These are phyloP conservation scores for Citropsis articulata DNA, from an alignment of 345 rosid genomes.

Conservation along the genomic window DNA sequence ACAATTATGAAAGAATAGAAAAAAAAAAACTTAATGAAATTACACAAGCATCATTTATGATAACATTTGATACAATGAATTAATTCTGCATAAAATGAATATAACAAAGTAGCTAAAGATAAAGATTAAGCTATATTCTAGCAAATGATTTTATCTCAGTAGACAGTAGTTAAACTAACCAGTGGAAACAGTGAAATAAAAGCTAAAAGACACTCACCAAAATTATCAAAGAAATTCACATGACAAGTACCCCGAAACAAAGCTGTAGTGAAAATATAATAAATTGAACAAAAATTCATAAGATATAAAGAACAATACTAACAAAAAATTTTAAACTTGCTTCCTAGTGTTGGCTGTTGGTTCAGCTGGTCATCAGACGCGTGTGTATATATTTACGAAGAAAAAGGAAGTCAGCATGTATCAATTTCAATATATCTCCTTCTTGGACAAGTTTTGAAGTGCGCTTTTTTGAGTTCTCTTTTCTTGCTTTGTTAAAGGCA, in stretches of 20 bases:
- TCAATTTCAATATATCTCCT: background rate
- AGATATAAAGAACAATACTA: no score
- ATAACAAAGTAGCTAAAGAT: background rate
- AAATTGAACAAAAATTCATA: no score
- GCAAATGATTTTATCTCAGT: background rate
- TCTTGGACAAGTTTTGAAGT: background rate
- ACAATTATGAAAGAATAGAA: background rate
- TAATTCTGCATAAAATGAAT: background rate
- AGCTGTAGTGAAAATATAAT: no score
- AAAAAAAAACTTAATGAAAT: background rate
- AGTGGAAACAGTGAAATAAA: background rate
- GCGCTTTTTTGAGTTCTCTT: background rate
- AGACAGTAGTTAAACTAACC: background rate
- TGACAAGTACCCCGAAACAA: no score
- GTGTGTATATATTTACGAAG: background rate
- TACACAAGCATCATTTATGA: background rate
- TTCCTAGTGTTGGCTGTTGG: background rate
- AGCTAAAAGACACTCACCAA: background rate
- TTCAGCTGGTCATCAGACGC: background rate
- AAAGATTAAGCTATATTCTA: no score
- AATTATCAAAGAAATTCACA: no score
- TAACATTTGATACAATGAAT: background rate
- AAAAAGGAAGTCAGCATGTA: background rate
- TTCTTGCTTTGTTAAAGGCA: background rate
- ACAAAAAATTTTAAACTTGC: no score